Evolutionary conservation across 2,329 filamentous ascomycete genomes (phyloP).

Genomic region (Neonectria hederae): DNA sequence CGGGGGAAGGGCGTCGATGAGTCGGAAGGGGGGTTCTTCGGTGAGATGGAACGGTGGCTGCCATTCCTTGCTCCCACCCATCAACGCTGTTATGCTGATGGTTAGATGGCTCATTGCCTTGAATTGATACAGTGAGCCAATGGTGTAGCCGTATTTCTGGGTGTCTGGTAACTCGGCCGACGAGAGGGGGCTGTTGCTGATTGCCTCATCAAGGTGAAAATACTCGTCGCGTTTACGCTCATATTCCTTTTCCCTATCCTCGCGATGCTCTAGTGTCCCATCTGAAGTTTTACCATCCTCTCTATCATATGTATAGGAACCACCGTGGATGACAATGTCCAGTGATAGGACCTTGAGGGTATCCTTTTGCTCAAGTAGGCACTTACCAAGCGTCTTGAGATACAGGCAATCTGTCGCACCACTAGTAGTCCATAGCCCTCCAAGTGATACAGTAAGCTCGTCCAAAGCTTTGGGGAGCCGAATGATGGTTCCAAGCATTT

Average conservation of each 20-base stretch:
- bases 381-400: neutral
- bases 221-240: neutral
- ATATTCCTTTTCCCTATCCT: neutral
- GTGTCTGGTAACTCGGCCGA: neutral
- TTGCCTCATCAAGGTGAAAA: constrained; percentile 4
- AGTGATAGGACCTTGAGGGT: constrained; percentile 12
- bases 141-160: constrained; percentile 10
- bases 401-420: neutral
- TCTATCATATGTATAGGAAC: neutral
- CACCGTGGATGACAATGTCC: neutral
- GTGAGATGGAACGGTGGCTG: neutral
- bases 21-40: constrained; percentile 12
- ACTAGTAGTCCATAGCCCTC: constrained; percentile 1
- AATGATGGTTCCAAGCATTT: constrained; percentile 9
- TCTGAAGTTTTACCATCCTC: neutral
- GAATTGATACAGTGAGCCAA: constrained; percentile 15
- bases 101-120: constrained; percentile 14
- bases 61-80: neutral
- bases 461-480: constrained; percentile 17
- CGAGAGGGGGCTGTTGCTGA: neutral
- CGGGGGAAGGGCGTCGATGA: constrained; percentile 17
- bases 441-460: constrained; percentile 9
- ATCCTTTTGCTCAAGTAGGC: constrained; percentile 11
- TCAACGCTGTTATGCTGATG: neutral
- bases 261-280: neutral